These are phyloP conservation scores for Hymenoscyphus fraxineus DNA, from an alignment of 2,329 filamentous ascomycete genomes.

Conservation along the genomic window DNA sequence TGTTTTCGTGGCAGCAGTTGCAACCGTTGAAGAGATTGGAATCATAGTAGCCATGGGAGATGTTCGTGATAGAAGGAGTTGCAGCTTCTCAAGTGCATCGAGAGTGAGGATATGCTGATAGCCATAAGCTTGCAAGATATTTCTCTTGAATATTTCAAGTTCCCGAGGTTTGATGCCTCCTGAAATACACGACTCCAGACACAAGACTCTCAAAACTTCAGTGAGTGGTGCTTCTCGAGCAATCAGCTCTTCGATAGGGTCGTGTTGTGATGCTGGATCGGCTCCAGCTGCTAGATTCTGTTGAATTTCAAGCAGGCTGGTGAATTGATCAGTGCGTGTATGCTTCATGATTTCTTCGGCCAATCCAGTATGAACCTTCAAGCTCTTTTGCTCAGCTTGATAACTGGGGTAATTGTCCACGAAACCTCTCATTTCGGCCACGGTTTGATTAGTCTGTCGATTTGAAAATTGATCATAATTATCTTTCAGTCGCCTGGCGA, in stretches of 20 bases:
- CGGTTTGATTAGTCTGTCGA: slow-evolving; percentile 80
- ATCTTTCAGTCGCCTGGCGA: slow-evolving; percentile 77
- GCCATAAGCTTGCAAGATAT: slow-evolving; percentile 88
- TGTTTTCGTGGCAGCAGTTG: slow-evolving; percentile 63
- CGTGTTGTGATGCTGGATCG: slow-evolving; percentile 84
- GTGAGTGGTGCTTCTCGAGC: slow-evolving; percentile 75
- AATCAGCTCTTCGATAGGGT: slow-evolving; percentile 91
- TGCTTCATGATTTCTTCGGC: slow-evolving; percentile 95
- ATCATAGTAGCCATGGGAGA: slow-evolving; percentile 79
- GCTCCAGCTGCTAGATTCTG: slow-evolving; percentile 90
- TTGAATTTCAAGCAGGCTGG: slow-evolving; percentile 83
- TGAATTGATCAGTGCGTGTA: slow-evolving; percentile 86
- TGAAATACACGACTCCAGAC: slow-evolving; percentile 85
- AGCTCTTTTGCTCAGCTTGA: slow-evolving; percentile 86
- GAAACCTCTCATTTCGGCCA: slow-evolving; percentile 88
- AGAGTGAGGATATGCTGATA: slow-evolving; percentile 93
- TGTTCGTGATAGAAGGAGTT: slow-evolving; percentile 73
- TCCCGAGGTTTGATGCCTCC: slow-evolving; percentile 87
- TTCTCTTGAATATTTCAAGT: slow-evolving; percentile 81
- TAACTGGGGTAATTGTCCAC: slow-evolving; percentile 90
- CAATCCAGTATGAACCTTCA: slow-evolving; percentile 88
- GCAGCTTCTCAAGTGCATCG: slow-evolving; percentile 81
- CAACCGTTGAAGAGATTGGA: slow-evolving; percentile 61
- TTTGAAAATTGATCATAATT: slow-evolving; percentile 67
- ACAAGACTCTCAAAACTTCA: slow-evolving; percentile 80